These are phyloP conservation scores for Blastobotrys apis DNA, from an alignment of 1,139 yeast species.

Conservation along the genomic window DNA sequence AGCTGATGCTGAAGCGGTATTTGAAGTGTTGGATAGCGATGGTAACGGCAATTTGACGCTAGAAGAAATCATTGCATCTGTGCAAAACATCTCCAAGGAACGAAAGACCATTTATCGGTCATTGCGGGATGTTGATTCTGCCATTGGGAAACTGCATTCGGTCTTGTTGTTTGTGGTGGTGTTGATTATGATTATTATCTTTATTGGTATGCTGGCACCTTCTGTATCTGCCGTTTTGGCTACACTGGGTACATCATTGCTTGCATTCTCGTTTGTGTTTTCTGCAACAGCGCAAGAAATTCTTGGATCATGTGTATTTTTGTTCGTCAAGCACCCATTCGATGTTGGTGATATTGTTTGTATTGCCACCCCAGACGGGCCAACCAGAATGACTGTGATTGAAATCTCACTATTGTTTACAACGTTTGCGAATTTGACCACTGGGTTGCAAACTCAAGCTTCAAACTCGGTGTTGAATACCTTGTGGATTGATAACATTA, in stretches of 20 bases:
- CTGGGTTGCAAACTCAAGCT: slow-evolving; percentile 36
- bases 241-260: slow-evolving; percentile 40
- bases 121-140: slow-evolving; percentile 40
- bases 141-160: slow-evolving; percentile 38
- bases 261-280: slow-evolving; percentile 41
- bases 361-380: slow-evolving; percentile 24
- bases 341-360: slow-evolving; percentile 42
- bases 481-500: slow-evolving; percentile 39
- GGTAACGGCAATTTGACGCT: slow-evolving; percentile 38
- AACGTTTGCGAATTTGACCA: slow-evolving; percentile 32
- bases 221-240: slow-evolving; percentile 40
- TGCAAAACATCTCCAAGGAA: slow-evolving; percentile 36
- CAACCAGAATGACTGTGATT: slow-evolving; percentile 29
- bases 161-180: slow-evolving; percentile 36
- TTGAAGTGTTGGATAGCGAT: slow-evolving; percentile 37
- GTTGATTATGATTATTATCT: slow-evolving; percentile 36
- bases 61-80: slow-evolving; percentile 37
- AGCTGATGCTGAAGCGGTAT: slow-evolving; percentile 35
- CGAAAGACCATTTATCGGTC: slow-evolving; percentile 37
- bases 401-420: slow-evolving; percentile 39
- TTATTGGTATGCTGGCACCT: slow-evolving; percentile 42
- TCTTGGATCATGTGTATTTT: slow-evolving; percentile 39
- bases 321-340: slow-evolving; percentile 43
- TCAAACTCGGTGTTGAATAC: slow-evolving; percentile 39
- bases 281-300: slow-evolving; percentile 40